Base-by-base conservation (phyloP, 176 grass and related monocot species). In the Rhynchospora breviuscula region DNA sequence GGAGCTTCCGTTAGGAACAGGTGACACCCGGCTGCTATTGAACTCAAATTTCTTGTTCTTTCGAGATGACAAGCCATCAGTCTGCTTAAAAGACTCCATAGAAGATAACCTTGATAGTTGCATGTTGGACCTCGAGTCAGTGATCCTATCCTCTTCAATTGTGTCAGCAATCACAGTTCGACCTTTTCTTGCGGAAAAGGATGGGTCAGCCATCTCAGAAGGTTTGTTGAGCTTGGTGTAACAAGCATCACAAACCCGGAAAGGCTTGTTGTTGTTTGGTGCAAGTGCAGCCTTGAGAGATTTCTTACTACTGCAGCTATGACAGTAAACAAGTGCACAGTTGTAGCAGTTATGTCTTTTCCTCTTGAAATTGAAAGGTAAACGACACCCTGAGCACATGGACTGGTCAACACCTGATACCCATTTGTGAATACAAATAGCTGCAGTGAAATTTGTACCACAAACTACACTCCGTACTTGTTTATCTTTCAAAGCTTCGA, bases 401-500 rank as follows among this genome's bases (percentile, higher is more conserved):
- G 96, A 95, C 58, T 98, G 96, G 84, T 98, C 96, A 77, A 93
- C 85, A 84, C 96, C 91, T 83, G 93, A 98, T 63, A 95, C 91
- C 93, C 96, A 98, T 88, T 98, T 98, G 85, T 98, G 96, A 85
- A 98, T 98, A 90, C 92, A 98, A 83, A 98, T 90, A 68, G 92
- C 96, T 82, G 96, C 93, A 88, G 96, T 98, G 83, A 98, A 98
- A 76, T 93, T 98, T 77, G 82, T 89, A 85, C 96, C 96, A 89
- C 96, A 98, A 63, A 95, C 91, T 79, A 95, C 93, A 90, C 69
- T 98, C 85, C 96, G 86, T 79, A 95, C 96, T 88, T 98, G 93
- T 86, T 98, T 98, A 88, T 95, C 96, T 90, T 98, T 98, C 63
- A 98, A 80, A 45, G 93, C 89, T 87, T 98, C 96, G 43, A 98